Percentiles rank a stretch among this genome's conserved stretches.
These are phyloP conservation scores for Ilex asprella DNA, from an alignment of 257 asterid genomes.

Conservation along the genomic window DNA sequence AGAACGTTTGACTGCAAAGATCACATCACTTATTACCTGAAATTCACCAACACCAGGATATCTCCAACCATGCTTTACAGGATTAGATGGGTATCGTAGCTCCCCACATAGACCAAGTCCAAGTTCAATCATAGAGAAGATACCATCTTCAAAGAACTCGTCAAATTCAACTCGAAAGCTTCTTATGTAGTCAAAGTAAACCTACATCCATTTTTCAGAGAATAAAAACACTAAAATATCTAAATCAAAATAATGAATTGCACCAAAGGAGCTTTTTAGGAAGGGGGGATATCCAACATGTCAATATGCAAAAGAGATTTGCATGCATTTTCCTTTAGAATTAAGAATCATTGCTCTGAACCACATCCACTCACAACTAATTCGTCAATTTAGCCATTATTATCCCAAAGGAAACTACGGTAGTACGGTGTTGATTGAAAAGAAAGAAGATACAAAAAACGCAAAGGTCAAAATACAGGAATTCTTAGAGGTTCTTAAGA, in stretches of 20 bases:
- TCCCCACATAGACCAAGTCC: conserved; percentile 96
- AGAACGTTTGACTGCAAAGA: not conserved
- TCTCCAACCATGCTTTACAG: conserved; percentile 90
- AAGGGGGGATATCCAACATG: no score
- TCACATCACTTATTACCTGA: conserved; percentile 44
- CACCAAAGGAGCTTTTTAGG: not conserved
- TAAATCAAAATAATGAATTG: not conserved
- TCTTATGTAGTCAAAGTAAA: conserved; percentile 87
- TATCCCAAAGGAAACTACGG: no score
- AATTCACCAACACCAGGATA: conserved; percentile 92
- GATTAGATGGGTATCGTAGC: conserved; percentile 74
- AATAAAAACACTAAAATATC: conserved; percentile 5
- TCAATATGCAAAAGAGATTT: no score
- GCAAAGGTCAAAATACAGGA: no score
- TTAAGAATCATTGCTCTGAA: no score
- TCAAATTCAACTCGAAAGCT: conserved; percentile 84
- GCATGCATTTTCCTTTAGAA: no score
- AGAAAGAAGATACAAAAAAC: no score
- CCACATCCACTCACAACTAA: no score
- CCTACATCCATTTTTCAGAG: conserved; percentile 45
- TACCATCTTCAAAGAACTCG: conserved; percentile 64
- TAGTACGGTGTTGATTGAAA: no score
- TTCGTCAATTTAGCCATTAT: no score
- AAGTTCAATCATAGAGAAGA: conserved; percentile 62
- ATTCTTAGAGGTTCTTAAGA: no score